These are phyloP conservation scores for Daldinia sp. DNA, from an alignment of 2,329 filamentous ascomycete genomes.

Conservation along the genomic window DNA sequence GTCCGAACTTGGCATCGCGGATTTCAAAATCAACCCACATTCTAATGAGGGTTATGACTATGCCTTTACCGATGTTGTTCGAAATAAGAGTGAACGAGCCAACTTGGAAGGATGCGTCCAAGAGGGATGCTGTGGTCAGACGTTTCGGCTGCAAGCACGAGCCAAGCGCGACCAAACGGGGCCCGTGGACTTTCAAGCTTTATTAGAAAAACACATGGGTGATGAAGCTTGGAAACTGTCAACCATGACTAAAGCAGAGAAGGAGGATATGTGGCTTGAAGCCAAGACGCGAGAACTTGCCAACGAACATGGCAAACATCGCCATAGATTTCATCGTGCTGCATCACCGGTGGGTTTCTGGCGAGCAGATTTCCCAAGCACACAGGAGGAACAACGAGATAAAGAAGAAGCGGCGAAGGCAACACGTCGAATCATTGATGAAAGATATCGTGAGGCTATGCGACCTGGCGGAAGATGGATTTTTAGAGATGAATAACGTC, in stretches of 20 bases:
- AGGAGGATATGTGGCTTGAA: constrained; percentile 76
- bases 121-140: constrained; percentile 79
- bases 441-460: constrained; percentile 85
- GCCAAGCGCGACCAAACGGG: constrained; percentile 58
- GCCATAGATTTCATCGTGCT: constrained; percentile 77
- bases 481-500: constrained; percentile 79
- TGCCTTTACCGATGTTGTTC: constrained; percentile 80
- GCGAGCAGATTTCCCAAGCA: constrained; percentile 88
- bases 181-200: constrained; percentile 46
- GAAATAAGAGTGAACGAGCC: constrained; percentile 75
- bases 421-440: constrained; percentile 74
- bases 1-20: constrained; percentile 69
- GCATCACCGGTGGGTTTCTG: constrained; percentile 89
- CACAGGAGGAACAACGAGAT: constrained; percentile 80
- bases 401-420: constrained; percentile 72
- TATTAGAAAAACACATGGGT: constrained; percentile 70
- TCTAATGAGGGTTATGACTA: constrained; percentile 77
- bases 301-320: constrained; percentile 81
- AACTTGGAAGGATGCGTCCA: constrained; percentile 80
- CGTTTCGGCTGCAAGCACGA: constrained; percentile 75
- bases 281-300: constrained; percentile 80
- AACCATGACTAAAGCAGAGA: constrained; percentile 70
- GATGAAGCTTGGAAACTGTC: constrained; percentile 70
- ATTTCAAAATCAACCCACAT: constrained; percentile 86
- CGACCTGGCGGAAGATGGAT: constrained; percentile 80